Percentiles rank a stretch among this genome's conserved stretches.
These are phyloP conservation scores for Sugiyamaella neomexicana DNA, from an alignment of 1,139 yeast genomes.

Conservation along the genomic window DNA sequence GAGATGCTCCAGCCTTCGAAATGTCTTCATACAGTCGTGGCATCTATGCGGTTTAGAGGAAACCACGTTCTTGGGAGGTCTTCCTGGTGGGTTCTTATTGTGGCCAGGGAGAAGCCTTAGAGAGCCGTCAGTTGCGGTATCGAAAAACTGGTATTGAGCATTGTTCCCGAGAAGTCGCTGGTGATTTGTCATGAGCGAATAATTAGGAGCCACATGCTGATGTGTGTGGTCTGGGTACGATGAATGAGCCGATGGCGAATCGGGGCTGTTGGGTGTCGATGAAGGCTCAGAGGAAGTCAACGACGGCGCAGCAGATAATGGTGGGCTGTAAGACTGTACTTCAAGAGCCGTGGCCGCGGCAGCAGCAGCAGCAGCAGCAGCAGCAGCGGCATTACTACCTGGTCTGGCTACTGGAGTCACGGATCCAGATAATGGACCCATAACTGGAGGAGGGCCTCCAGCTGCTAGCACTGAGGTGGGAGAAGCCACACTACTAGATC, in stretches of 20 bases:
- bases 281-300: constrained; percentile 19
- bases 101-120: constrained; percentile 1
- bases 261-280: constrained; percentile 22
- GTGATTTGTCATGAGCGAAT: constrained; percentile 2
- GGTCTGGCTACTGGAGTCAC: constrained; percentile 10
- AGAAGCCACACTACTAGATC: background rate
- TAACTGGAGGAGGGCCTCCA: constrained; percentile 9
- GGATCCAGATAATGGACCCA: constrained; percentile 11
- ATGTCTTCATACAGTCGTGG: constrained; percentile 59
- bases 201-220: background rate
- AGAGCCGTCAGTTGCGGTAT: constrained; percentile 10
- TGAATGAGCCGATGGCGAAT: constrained; percentile 13
- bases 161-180: constrained; percentile 7
- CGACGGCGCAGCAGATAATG: constrained; percentile 23
- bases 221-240: background rate
- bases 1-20: constrained; percentile 90
- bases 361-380: constrained; percentile 20
- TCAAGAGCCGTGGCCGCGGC: constrained; percentile 27
- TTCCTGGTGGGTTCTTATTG: constrained; percentile 2
- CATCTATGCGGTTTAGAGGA: constrained; percentile 14
- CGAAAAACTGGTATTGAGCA: constrained; percentile 11
- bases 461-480: constrained; percentile 8
- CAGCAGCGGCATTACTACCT: constrained; percentile 17
- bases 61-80: constrained; percentile 3
- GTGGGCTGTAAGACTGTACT: constrained; percentile 24